These are phyloP conservation scores for Elsinoe perseae DNA, from an alignment of 2,329 filamentous ascomycete genomes.

Conservation along the genomic window DNA sequence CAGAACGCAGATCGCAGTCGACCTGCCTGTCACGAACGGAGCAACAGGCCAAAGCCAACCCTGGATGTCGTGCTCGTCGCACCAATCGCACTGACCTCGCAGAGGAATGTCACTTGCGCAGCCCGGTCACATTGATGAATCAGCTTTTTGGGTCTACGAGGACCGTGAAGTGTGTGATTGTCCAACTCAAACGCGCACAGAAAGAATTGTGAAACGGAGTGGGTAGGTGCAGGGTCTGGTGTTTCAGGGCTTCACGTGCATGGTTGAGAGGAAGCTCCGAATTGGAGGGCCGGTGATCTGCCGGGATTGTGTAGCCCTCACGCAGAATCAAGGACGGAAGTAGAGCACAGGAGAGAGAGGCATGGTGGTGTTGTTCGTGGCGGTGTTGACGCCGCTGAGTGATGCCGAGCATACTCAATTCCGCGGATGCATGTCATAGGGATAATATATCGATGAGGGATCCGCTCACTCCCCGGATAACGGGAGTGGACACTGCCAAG, in stretches of 20 bases:
- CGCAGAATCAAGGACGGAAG: no score
- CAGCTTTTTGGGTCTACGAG: neutral
- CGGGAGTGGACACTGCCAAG: conserved; percentile 65
- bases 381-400: neutral
- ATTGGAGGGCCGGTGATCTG: neutral
- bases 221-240: neutral
- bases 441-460: neutral
- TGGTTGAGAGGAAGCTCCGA: neutral
- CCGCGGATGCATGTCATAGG: neutral
- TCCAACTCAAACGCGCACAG: neutral
- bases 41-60: neutral
- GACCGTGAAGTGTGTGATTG: neutral
- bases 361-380: neutral
- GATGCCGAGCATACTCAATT: neutral
- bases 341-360: no score
- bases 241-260: neutral
- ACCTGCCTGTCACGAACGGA: neutral
- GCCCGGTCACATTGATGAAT: neutral
- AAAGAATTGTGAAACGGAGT: neutral
- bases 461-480: neutral
- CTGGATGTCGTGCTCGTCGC: neutral
- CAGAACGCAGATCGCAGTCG: neutral
- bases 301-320: no score
- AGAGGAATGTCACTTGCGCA: no score
- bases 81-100: neutral